Evolutionary conservation across 768 basidiomycete genomes (phyloP), one percentile per base, ranked within the genome.

Genomic region (Mrakia hoshinonis): DNA sequence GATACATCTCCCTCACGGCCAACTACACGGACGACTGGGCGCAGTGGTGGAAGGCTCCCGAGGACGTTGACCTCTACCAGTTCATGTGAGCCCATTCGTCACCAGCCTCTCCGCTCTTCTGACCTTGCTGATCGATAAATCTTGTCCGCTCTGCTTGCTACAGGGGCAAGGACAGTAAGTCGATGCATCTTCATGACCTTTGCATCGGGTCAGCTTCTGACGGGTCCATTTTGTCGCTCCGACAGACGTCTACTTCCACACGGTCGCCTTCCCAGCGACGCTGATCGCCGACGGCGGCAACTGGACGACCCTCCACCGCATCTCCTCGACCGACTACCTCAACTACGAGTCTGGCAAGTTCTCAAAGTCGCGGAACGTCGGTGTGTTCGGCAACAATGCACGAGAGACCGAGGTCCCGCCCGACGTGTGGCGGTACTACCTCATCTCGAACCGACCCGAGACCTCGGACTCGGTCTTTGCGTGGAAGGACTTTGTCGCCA

Each of bases 281-380:
- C 85, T 91, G 76, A 81, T 97, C 72, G 96, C 87, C 3, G 93
- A 97, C 74, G 89, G 91, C 22, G 86, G 91, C 64, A 82, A 87
- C 73, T 99, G 96, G 96, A 96, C 95, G 31, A 93, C 82, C 78
- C 84, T 97, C 4, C 90, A 95, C 79, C 92, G 96, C 81, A 81
- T 99, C 62, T 95, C 93, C 4, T 92, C 92, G 1, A 99, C 96
- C 46, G 95, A 99, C 79, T 97, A 94, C 79, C 83, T 98, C 75
- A 97, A 98, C 77, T 98, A 98, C 79, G 96, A 99, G 79, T 91
- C 92, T 34, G 94, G 94, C 48, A 99, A 99, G 79, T 99, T 99
- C 84, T 96, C 93, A 51, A 99, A 99, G 82, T 93, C 92, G 77
- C 87, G 90, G 74, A 92, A 93, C 75, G 89, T 95, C 68, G 96